These are phyloP conservation scores for Nectriaceae sp. DNA, from an alignment of 2,329 filamentous ascomycete species.

Conservation along the genomic window DNA sequence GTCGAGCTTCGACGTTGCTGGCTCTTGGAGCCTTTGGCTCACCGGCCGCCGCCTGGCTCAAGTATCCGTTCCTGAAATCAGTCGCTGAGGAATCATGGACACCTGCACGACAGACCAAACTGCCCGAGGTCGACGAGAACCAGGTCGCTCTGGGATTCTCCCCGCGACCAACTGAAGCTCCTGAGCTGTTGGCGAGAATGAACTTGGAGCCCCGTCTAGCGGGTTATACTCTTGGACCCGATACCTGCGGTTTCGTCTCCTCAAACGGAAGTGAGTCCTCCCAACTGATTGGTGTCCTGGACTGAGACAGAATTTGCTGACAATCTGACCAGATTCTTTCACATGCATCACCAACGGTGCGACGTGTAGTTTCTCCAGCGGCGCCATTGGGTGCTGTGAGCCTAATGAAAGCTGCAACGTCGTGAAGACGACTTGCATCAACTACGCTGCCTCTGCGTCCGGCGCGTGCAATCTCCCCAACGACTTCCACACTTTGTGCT, in stretches of 20 bases:
- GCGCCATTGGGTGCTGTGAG: slow-evolving; percentile 35
- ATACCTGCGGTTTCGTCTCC: slow-evolving; percentile 35
- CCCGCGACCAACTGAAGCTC: slow-evolving; percentile 34
- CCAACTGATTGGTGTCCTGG: not conserved
- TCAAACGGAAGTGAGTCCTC: slow-evolving; percentile 30
- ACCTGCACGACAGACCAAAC: slow-evolving; percentile 30
- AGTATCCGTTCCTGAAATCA: slow-evolving; percentile 17
- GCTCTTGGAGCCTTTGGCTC: slow-evolving; percentile 26
- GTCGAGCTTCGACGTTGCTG: slow-evolving; percentile 21
- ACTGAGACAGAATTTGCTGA: slow-evolving; percentile 1
- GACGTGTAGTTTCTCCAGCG: slow-evolving; percentile 29
- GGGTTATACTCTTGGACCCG: slow-evolving; percentile 28
- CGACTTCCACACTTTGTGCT: slow-evolving; percentile 38
- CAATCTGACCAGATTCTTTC: slow-evolving; percentile 23
- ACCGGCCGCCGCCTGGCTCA: slow-evolving; percentile 25
- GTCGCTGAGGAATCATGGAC: slow-evolving; percentile 30
- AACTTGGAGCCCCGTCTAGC: slow-evolving; percentile 28
- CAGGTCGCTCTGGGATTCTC: slow-evolving; percentile 33
- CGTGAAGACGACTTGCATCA: slow-evolving; percentile 36
- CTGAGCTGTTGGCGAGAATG: slow-evolving; percentile 32
- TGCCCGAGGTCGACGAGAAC: slow-evolving; percentile 12
- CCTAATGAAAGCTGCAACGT: slow-evolving; percentile 28
- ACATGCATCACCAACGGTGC: slow-evolving; percentile 29
- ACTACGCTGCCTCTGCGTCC: slow-evolving; percentile 27
- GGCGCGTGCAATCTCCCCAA: slow-evolving; percentile 28